Evolutionary conservation across 2,329 filamentous ascomycete genomes (phyloP).

Genomic region (Bipolaris cookei): DNA sequence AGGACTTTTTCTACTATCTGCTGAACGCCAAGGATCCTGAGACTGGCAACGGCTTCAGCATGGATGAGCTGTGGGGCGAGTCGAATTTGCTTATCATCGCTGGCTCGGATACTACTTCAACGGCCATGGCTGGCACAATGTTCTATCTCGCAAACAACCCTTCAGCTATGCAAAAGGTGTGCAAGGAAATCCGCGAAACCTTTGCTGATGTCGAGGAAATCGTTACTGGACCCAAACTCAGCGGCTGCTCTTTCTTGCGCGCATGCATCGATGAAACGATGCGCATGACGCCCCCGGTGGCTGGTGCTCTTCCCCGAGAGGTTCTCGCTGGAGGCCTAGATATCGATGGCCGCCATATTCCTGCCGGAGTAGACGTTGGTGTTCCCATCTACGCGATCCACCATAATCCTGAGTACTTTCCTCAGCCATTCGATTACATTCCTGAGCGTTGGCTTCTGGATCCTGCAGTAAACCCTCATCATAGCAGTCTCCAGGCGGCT

Average conservation of each 20-base stretch:
- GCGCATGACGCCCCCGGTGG: constrained; percentile 51
- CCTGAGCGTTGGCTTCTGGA: constrained; percentile 50
- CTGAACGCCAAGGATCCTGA: constrained; percentile 56
- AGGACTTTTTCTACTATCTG: constrained; percentile 58
- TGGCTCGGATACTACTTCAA: constrained; percentile 55
- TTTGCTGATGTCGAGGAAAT: constrained; percentile 50
- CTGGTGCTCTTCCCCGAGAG: constrained; percentile 47
- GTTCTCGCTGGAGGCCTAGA: constrained; percentile 48
- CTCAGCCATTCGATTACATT: constrained; percentile 46
- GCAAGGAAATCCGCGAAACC: constrained; percentile 42
- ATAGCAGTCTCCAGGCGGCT: constrained; percentile 51
- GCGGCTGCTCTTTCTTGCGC: constrained; percentile 43
- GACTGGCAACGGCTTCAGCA: constrained; percentile 52
- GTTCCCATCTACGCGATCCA: constrained; percentile 49
- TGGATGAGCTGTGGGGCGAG: constrained; percentile 58
- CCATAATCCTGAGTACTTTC: constrained; percentile 49
- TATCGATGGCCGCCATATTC: constrained; percentile 46
- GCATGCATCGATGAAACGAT: constrained; percentile 52
- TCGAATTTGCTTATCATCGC: constrained; percentile 59
- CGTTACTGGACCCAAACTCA: constrained; percentile 43
- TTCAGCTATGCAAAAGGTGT: constrained; percentile 39
- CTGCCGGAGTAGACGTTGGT: constrained; percentile 46
- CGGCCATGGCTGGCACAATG: constrained; percentile 50
- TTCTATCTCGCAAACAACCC: constrained; percentile 55
- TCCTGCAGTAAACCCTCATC: constrained; percentile 36